Evolutionary conservation across 1,139 yeast genomes (phyloP).

Genomic region (Yamadazyma sp.): DNA sequence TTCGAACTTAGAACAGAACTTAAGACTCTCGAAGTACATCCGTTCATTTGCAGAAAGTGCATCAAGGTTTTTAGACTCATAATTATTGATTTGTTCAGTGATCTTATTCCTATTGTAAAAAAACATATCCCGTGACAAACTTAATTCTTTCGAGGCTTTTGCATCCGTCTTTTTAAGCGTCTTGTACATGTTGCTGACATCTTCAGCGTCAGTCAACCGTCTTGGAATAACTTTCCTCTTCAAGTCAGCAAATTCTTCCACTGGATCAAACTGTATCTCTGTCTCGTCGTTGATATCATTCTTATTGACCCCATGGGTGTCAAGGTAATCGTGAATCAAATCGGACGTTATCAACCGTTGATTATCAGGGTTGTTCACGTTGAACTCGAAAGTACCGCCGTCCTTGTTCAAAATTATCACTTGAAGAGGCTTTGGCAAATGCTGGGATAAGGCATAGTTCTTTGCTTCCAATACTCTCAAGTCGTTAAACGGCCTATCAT

Average conservation of each 20-base stretch:
- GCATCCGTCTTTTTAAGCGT: slow-evolving; percentile 18
- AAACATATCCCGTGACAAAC: slow-evolving; percentile 22
- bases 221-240: slow-evolving; percentile 20
- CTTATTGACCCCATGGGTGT: slow-evolving; percentile 11
- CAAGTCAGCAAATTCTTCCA: slow-evolving; percentile 20
- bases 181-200: slow-evolving; percentile 25
- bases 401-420: slow-evolving; percentile 28
- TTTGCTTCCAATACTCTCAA: slow-evolving; percentile 29
- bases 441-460: slow-evolving; percentile 27
- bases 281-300: slow-evolving; percentile 15
- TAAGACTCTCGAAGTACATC: slow-evolving; percentile 26
- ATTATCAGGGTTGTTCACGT: slow-evolving; percentile 22
- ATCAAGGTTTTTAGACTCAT: slow-evolving; percentile 14
- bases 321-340: slow-evolving; percentile 22
- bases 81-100: slow-evolving; percentile 19
- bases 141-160: slow-evolving; percentile 18
- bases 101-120: slow-evolving; percentile 20
- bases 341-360: slow-evolving; percentile 23
- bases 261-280: slow-evolving; percentile 20
- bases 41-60: slow-evolving; percentile 20
- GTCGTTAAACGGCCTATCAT: slow-evolving; percentile 27
- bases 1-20: slow-evolving; percentile 19
- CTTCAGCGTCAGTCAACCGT: slow-evolving; percentile 21
- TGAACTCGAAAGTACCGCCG: slow-evolving; percentile 34
- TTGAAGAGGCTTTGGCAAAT: slow-evolving; percentile 28